These are phyloP conservation scores for Isochrysis galbana DNA, from an alignment of 78 protist genomes.

Conservation along the genomic window DNA sequence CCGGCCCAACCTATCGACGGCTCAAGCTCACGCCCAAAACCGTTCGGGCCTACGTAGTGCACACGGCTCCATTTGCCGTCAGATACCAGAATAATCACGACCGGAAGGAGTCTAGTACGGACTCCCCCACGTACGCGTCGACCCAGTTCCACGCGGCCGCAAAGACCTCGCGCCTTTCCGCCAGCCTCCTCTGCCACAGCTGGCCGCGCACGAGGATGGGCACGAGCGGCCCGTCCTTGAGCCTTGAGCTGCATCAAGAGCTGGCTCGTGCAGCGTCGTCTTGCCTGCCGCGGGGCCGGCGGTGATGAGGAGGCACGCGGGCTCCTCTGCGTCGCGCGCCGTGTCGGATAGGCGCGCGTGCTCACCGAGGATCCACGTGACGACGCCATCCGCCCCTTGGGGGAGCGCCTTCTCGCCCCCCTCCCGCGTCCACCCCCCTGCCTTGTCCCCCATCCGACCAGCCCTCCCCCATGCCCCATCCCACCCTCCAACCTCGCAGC, in stretches of 20 bases:
- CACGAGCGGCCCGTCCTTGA: background rate
- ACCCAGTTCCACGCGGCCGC: background rate
- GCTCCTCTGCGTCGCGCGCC: too few species aligned
- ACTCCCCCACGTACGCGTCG: background rate
- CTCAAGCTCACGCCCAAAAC: too few species aligned
- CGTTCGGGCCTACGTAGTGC: too few species aligned
- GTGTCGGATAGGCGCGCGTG: background rate
- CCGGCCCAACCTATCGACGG: too few species aligned
- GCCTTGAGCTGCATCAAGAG: background rate
- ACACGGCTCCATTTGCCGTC: too few species aligned
- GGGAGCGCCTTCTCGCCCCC: too few species aligned
- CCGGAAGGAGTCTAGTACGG: too few species aligned
- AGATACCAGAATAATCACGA: too few species aligned
- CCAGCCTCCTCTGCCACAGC: background rate
- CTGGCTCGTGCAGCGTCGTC: background rate
- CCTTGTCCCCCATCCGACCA: too few species aligned
- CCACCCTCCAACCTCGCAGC: too few species aligned
- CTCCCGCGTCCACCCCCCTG: too few species aligned
- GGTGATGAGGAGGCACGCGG: background rate
- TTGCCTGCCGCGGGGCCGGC: constrained; percentile 6
- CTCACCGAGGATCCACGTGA: background rate
- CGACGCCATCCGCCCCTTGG: background rate
- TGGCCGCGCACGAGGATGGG: background rate
- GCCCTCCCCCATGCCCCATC: too few species aligned
- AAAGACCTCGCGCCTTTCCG: background rate